These are phyloP conservation scores for Pythium coloratum DNA, from an alignment of 352 stramenopile genomes.

Conservation along the genomic window DNA sequence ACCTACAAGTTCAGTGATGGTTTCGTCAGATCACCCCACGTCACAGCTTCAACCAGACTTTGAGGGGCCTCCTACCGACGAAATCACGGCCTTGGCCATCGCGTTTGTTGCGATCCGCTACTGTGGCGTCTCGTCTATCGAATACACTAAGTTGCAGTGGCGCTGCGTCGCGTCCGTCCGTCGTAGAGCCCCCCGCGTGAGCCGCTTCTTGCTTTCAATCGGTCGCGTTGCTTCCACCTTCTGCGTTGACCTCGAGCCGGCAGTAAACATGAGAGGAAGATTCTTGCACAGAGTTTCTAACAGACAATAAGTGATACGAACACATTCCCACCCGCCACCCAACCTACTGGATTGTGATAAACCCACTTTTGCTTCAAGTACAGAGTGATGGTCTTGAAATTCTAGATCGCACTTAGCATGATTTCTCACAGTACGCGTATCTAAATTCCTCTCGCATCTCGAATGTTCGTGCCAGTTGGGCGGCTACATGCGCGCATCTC, in stretches of 20 bases:
- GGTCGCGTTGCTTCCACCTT: slow-evolving; percentile 1
- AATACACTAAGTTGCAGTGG: not conserved
- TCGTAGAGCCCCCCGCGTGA: not conserved
- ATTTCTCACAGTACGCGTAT: not conserved
- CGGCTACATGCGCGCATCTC: not conserved
- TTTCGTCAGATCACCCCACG: not conserved
- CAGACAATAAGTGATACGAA: not conserved
- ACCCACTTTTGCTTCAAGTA: not conserved
- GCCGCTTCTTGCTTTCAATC: not conserved
- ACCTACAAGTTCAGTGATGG: slow-evolving; percentile 39
- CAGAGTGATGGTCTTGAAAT: not conserved
- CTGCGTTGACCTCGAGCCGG: not conserved
- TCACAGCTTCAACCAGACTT: slow-evolving; percentile 4
- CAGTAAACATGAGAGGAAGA: slow-evolving; percentile 1
- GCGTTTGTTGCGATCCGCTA: not conserved
- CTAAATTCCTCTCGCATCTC: not conserved
- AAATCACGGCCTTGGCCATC: slow-evolving; percentile 78
- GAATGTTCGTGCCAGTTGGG: slow-evolving; percentile 11
- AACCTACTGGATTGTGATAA: not conserved
- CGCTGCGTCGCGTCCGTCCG: not conserved
- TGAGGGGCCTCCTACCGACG: slow-evolving; percentile 39
- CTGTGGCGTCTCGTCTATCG: not conserved
- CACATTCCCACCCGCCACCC: not conserved
- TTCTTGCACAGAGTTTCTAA: not conserved
- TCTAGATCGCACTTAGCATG: slow-evolving; percentile 17